Base-by-base conservation (phyloP, 2,329 filamentous ascomycete genomes). In the Moelleriella libera region DNA sequence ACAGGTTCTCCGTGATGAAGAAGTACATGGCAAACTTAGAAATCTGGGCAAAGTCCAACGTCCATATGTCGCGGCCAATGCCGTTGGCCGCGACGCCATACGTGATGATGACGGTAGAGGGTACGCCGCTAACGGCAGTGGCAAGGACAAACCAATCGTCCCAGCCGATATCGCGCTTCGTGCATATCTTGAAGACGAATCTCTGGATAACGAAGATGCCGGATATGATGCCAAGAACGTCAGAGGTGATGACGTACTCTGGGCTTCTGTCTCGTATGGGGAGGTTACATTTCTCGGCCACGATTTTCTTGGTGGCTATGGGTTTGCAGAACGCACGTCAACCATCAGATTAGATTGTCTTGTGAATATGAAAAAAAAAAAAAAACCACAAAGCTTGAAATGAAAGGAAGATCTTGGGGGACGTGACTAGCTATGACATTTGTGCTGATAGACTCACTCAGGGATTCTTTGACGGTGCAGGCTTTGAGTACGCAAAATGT, bases 181-280 rank as follows among this genome's bases (percentile, higher is more conserved):
- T 46, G 3, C 58, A 58, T 29, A 62, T 54, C 32, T 51, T 55
- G 28, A 52, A 58, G 3, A 53, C 53, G 5, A 65, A 59, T 45
- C 66, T 62, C 30, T 65, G 55, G 9, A 58, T 53, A 8, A 66
- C 54, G 43, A 64, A 60, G 45, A 64, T 55, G 30, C 54, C 59
- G 11, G 60, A 56, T 14, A 66, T 61, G 3, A 59, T 56, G 37
- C 50, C 53, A 7, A 57, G 41, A 54, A 45, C 48, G 41, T 51
- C 48, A 12, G 51, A 47, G 30, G 50, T 41, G 43, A 45, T 40
- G 29, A 48, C 49, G 44, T 52, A 56, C 30, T 43, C 39, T 28
- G 12, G n/a, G 28, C 45, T 47, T 32, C 50, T 48, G 46, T 55
- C 51, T 8, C 45, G 42, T 6, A 45, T 28, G 41, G 44, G 51